Conservation (phyloP, 2,329 filamentous ascomycete genomes). For the Cladosporium colombiae region DNA sequence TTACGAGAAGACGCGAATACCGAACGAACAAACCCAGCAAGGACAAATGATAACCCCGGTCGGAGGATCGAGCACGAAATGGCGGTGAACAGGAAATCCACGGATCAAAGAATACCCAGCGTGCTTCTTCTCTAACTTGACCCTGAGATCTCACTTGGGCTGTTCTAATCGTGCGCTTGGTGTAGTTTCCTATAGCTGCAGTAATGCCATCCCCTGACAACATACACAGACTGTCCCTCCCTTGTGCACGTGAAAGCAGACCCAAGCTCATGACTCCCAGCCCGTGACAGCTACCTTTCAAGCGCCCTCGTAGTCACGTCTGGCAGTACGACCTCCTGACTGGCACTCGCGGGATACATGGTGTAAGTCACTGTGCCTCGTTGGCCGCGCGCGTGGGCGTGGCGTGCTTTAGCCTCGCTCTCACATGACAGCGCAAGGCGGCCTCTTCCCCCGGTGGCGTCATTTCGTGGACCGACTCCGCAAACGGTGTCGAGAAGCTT, state of each 20-base stretch:
- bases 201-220: conserved; percentile 9
- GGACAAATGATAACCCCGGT: conserved; percentile 10
- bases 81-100: conserved; percentile 15
- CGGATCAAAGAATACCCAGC: background rate
- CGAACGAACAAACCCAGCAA: conserved; percentile 16
- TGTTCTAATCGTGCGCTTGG: background rate
- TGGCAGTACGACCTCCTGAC: background rate
- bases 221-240: background rate
- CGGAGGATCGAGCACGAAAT: conserved; percentile 14
- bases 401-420: conserved; percentile 5
- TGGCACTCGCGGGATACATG: background rate
- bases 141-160: background rate
- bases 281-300: background rate
- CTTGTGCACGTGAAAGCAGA: background rate
- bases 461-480: conserved; percentile 3
- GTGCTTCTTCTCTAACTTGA: background rate
- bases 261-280: background rate
- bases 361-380: conserved; percentile 2
- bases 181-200: conserved; percentile 8
- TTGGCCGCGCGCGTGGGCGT: background rate
- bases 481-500: conserved; percentile 10
- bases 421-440: conserved; percentile 6
- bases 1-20: conserved; percentile 19
- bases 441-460: background rate
- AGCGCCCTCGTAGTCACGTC: background rate